These are phyloP conservation scores for Annulohypoxylon truncatum DNA, from an alignment of 2,329 filamentous ascomycete genomes.

Conservation along the genomic window DNA sequence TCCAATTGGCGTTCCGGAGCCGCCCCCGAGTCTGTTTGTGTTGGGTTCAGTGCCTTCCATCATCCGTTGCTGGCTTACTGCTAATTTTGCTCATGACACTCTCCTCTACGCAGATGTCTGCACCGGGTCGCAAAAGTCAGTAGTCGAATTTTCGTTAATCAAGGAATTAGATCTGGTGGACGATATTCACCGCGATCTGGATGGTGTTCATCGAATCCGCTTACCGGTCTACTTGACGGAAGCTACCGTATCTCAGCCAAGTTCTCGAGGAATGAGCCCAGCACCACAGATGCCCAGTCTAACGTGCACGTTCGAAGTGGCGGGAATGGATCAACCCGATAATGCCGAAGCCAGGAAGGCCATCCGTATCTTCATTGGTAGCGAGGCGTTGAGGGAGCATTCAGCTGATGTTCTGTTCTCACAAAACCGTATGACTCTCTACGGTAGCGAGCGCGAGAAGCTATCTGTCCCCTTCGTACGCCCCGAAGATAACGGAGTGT, in stretches of 20 bases:
- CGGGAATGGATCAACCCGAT: conserved; percentile 66
- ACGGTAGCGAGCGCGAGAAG: conserved; percentile 87
- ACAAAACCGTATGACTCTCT: conserved; percentile 87
- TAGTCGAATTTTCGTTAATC: conserved; percentile 80
- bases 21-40: conserved; percentile 86
- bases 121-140: conserved; percentile 89
- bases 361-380: conserved; percentile 90
- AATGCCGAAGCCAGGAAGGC: conserved; percentile 65
- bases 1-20: conserved; percentile 76
- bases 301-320: conserved; percentile 80
- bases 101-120: conserved; percentile 93
- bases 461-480: conserved; percentile 91
- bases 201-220: conserved; percentile 76
- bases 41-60: conserved; percentile 92
- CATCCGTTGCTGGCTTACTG: conserved; percentile 93
- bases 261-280: conserved; percentile 77
- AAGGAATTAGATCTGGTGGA: conserved; percentile 77
- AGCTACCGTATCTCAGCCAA: conserved; percentile 82
- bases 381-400: conserved; percentile 85
- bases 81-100: conserved; percentile 88
- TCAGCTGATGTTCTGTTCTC: conserved; percentile 94
- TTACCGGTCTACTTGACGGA: conserved; percentile 91
- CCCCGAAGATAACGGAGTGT: conserved; percentile 85
- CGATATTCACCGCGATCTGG: conserved; percentile 72
- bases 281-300: conserved; percentile 85